These are phyloP conservation scores for Phaseolus coccineus DNA, from an alignment of 331 rosid species.

Conservation along the genomic window DNA sequence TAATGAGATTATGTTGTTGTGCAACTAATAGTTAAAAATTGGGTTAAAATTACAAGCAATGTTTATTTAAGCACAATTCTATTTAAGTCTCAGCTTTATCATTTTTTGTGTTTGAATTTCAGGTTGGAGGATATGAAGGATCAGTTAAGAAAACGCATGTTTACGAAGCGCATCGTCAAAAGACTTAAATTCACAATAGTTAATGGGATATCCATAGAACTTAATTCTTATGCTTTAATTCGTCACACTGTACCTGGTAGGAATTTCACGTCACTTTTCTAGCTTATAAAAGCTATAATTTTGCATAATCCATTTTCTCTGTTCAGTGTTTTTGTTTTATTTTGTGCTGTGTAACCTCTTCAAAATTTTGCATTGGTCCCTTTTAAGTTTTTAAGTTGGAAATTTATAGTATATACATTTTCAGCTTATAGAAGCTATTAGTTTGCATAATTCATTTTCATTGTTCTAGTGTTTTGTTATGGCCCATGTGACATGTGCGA, in stretches of 20 bases:
- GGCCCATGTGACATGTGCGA: conserved; percentile 14
- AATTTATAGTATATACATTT: not conserved
- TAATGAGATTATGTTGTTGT: not conserved
- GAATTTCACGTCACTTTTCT: conserved; percentile 38
- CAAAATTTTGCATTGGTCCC: conserved; percentile 32
- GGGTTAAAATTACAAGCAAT: not conserved
- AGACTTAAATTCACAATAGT: conserved; percentile 68
- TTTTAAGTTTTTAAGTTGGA: not conserved
- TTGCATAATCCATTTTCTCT: conserved; percentile 23
- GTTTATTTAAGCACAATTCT: conserved; percentile 17
- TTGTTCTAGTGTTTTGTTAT: conserved; percentile 30
- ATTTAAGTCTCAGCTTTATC: conserved; percentile 17
- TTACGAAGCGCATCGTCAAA: conserved; percentile 78
- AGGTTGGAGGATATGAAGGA: conserved; percentile 90
- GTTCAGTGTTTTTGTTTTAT: conserved; percentile 29
- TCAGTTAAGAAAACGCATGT: conserved; percentile 92
- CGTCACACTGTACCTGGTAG: conserved; percentile 88
- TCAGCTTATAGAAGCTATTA: conserved; percentile 23
- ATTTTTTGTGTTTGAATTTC: conserved; percentile 40
- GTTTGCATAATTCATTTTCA: conserved; percentile 22
- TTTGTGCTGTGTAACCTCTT: conserved; percentile 14
- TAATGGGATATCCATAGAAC: conserved; percentile 73
- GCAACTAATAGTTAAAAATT: conserved; percentile 28
- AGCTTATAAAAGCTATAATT: conserved; percentile 16
- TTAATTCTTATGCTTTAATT: conserved; percentile 82